Percentiles rank a stretch among this genome's conserved stretches.
phyloP scores from a whole-genome alignment of 495 filamentous ascomycete genomes.

The Penicillium nucicola region DNA sequence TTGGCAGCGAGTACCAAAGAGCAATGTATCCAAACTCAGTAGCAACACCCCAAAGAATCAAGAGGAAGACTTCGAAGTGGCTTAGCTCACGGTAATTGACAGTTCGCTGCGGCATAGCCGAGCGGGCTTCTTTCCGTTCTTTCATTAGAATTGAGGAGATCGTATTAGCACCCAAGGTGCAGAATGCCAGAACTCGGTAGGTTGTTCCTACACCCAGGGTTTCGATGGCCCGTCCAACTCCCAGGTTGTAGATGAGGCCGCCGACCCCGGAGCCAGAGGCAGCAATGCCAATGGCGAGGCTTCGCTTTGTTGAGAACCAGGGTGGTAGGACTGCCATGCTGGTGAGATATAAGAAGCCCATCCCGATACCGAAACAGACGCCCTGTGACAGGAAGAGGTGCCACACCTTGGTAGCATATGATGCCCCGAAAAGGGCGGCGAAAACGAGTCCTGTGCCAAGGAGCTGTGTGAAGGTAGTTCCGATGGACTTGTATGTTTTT shows the following conservation, averaged over 20 bases:
- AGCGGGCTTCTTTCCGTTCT: slow-evolving; percentile 56
- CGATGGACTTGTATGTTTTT: slow-evolving; percentile 34
- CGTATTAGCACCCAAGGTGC: slow-evolving; percentile 56
- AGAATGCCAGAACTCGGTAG: slow-evolving; percentile 64
- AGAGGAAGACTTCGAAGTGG: slow-evolving; percentile 52
- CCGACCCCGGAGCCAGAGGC: slow-evolving; percentile 49
- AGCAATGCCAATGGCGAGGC: slow-evolving; percentile 48
- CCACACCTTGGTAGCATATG: slow-evolving; percentile 45
- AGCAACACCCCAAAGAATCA: slow-evolving; percentile 62
- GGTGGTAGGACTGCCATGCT: slow-evolving; percentile 45
- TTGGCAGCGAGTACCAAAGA: slow-evolving; percentile 68
- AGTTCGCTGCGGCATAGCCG: slow-evolving; percentile 50
- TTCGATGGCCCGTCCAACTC: slow-evolving; percentile 18
- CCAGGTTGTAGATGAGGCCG: slow-evolving; percentile 49
- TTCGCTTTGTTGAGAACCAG: slow-evolving; percentile 49
- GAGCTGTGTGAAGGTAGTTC: slow-evolving; percentile 34
- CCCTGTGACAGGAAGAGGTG: slow-evolving; percentile 53
- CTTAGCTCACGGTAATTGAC: slow-evolving; percentile 58
- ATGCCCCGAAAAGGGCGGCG: slow-evolving; percentile 41
- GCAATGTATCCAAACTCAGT: slow-evolving; percentile 69
- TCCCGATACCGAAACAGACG: slow-evolving; percentile 45
- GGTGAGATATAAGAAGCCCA: slow-evolving; percentile 50
- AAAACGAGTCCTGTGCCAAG: slow-evolving; percentile 39
- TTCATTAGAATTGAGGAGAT: slow-evolving; percentile 56
- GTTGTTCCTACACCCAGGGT: slow-evolving; percentile 57